phyloP scores from a whole-genome alignment of 352 stramenopile genomes.

The Globisporangium solare region DNA sequence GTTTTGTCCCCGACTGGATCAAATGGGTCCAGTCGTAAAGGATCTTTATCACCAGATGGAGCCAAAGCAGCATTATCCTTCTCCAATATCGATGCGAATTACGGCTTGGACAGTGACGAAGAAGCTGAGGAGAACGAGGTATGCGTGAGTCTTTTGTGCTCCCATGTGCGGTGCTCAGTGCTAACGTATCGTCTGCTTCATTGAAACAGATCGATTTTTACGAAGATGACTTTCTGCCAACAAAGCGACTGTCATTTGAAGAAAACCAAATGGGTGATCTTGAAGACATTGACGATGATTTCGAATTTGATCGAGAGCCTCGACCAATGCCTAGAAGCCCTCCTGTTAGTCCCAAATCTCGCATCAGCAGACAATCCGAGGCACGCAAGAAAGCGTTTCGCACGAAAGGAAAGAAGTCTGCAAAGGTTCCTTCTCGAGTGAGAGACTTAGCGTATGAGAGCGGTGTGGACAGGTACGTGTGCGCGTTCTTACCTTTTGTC shows the following conservation, averaged over 20 bases:
- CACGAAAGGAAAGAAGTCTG: slow-evolving; percentile 46
- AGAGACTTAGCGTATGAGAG: slow-evolving; percentile 70
- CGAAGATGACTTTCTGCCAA: slow-evolving; percentile 65
- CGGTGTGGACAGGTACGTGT: slow-evolving; percentile 75
- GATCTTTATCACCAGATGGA: slow-evolving; percentile 55
- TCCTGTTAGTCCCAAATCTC: slow-evolving; percentile 50
- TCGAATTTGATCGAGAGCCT: slow-evolving; percentile 83
- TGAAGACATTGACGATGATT: slow-evolving; percentile 85
- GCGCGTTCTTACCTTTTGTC: background rate
- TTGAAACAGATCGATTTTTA: slow-evolving; percentile 56
- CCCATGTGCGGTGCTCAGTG: background rate
- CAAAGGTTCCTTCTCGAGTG: slow-evolving; percentile 44
- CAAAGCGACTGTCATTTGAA: slow-evolving; percentile 75
- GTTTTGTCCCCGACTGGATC: slow-evolving; percentile 65
- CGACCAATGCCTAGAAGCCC: slow-evolving; percentile 40
- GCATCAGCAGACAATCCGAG: slow-evolving; percentile 31
- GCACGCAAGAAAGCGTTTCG: slow-evolving; percentile 41
- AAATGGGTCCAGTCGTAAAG: slow-evolving; percentile 69
- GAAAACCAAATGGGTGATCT: slow-evolving; percentile 66
- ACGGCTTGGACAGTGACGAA: slow-evolving; percentile 78
- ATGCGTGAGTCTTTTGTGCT: background rate
- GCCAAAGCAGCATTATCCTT: slow-evolving; percentile 50
- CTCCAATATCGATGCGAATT: slow-evolving; percentile 44
- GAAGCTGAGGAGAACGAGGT: slow-evolving; percentile 85
- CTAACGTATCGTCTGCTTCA: background rate